Evolutionary conservation across 2,329 filamentous ascomycete species (phyloP), one percentile per base, ranked within the genome.

Genomic region (Cladobotryum protrusum): DNA sequence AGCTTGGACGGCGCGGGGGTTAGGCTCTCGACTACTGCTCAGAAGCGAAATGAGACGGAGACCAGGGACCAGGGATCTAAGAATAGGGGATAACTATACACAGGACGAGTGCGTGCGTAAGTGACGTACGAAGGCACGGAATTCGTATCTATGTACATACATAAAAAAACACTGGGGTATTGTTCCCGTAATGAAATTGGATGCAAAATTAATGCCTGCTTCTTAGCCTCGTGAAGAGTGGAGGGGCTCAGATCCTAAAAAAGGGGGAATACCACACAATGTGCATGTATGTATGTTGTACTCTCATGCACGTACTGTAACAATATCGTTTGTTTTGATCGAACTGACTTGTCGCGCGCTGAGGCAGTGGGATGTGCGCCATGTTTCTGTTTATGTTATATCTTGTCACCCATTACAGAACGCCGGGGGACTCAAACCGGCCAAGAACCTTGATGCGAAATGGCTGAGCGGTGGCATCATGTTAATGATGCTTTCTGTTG

Each of bases 41-140:
- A 57, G 54, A 62, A 66, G 61, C 61, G 62, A 66, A 50, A 66
- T 65, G 58, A 61, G 54, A 57, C 55, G 52, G 53, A 53, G 55
- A 47, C 56, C 52, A 35, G 39, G 43, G 39, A 15, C 18, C 5
- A 13, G 8, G 2, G 29, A 29, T 29, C 24, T 29, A 29, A 29
- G 24, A 29, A 29, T 29, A 29, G 24, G 24, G 24, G 24, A 29
- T 9, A 29, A 29, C 11, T 6, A 29, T 29, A 8, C 6, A 29
- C 11, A n/a, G n/a, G n/a, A 24, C 20, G 20, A 24, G 20, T 24
- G 20, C 4, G 20, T 24, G 20, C 20, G 20, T 24, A 7, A 24
- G 24, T 29, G n/a, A n/a, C n/a, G n/a, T n/a, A 8, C 3, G 11
- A 29, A 29, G 24, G 24, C 24, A 29, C 24, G 24, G 24, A 4